Percentiles rank a stretch among this genome's conserved stretches.
phyloP scores from a whole-genome alignment of 2,329 filamentous ascomycete genomes.

The Fusarium illudens region DNA sequence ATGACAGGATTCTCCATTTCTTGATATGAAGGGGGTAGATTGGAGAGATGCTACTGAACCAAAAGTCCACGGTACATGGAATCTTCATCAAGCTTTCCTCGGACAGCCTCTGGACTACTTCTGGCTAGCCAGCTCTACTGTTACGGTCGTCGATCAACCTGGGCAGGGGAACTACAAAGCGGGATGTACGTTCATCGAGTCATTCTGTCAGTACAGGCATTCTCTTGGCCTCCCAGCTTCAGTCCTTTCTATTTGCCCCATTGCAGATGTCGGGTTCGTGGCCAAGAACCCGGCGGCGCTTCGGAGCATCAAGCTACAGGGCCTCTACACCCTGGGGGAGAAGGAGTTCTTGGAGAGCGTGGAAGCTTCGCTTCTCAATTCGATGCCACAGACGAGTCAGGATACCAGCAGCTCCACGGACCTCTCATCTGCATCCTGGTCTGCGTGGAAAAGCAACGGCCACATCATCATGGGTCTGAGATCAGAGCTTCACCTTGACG shows the following conservation, averaged over 20 bases:
- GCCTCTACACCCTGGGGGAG: background rate
- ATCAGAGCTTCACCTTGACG: background rate
- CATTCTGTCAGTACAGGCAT: constrained; percentile 17
- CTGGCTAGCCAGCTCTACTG: constrained; percentile 15
- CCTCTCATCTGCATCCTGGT: background rate
- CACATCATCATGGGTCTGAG: constrained; percentile 15
- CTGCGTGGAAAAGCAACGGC: background rate
- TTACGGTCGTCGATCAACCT: background rate
- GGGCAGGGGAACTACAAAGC: constrained; percentile 23
- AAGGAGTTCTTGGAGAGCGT: constrained; percentile 17
- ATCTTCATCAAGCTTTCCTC: constrained; percentile 39
- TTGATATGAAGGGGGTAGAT: constrained; percentile 39
- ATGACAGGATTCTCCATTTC: constrained; percentile 43
- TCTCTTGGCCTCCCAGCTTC: constrained; percentile 15
- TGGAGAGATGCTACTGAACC: constrained; percentile 41
- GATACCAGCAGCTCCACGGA: background rate
- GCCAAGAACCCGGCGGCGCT: background rate
- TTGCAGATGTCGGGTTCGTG: constrained; percentile 20
- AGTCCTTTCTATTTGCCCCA: constrained; percentile 3
- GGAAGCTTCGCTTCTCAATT: background rate
- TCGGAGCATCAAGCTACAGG: constrained; percentile 2
- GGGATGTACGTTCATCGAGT: constrained; percentile 14
- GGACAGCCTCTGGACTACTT: constrained; percentile 49
- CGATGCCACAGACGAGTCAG: background rate
- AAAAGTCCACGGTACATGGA: constrained; percentile 46